These are phyloP conservation scores for Suillus subaureus DNA, from an alignment of 768 basidiomycete species.

Conservation along the genomic window DNA sequence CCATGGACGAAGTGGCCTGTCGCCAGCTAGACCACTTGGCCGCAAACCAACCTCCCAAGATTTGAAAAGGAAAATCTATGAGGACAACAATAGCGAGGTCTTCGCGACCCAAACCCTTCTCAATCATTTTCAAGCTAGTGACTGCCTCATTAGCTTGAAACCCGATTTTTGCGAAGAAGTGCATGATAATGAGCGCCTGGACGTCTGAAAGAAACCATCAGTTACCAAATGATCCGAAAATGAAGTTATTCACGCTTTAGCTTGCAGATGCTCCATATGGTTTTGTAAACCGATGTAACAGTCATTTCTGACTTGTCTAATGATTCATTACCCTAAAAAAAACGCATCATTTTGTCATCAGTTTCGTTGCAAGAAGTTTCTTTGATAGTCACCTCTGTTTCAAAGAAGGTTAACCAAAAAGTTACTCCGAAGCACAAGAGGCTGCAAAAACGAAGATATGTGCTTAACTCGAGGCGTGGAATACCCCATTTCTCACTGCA, in stretches of 20 bases:
- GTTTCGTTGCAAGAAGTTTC: not conserved
- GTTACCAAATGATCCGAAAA: conserved; percentile 2
- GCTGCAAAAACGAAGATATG: conserved; percentile 88
- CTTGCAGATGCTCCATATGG: conserved; percentile 93
- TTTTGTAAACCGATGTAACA: conserved; percentile 86
- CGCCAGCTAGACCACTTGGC: conserved; percentile 89
- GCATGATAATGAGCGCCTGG: conserved; percentile 82
- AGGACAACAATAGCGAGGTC: conserved; percentile 95
- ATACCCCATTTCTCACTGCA: conserved; percentile 74
- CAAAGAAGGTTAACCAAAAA: conserved; percentile 81
- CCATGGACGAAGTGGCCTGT: conserved; percentile 84
- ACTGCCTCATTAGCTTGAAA: conserved; percentile 94
- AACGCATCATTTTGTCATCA: conserved; percentile 9
- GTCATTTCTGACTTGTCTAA: conserved; percentile 84
- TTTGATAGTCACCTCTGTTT: conserved; percentile 71
- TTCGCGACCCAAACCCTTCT: conserved; percentile 94
- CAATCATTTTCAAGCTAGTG: conserved; percentile 90
- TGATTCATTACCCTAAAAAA: conserved; percentile 70
- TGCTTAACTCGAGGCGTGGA: conserved; percentile 68
- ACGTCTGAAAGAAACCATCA: conserved; percentile 60
- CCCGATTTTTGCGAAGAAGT: conserved; percentile 91
- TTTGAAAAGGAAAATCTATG: conserved; percentile 98
- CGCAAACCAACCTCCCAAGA: conserved; percentile 91
- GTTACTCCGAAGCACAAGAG: conserved; percentile 83
- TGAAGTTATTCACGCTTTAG: conserved; percentile 67